Conservation (phyloP, 2,329 filamentous ascomycete species). For the Colletotrichum noveboracense region DNA sequence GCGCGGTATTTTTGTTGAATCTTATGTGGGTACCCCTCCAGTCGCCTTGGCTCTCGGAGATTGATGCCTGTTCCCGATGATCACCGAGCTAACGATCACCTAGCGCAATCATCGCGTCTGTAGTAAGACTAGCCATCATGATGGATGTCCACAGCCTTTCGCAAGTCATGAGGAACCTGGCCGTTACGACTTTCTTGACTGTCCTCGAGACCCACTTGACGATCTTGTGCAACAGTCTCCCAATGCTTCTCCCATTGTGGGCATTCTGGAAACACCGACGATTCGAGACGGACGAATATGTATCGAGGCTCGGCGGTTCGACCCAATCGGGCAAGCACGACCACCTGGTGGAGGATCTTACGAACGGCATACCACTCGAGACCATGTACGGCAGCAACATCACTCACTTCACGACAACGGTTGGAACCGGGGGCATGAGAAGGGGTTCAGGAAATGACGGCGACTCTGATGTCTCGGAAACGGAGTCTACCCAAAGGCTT, state of each 20-base stretch:
- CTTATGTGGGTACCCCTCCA: constrained; percentile 26
- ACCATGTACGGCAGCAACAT: constrained; percentile 5
- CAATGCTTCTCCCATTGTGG: constrained; percentile 23
- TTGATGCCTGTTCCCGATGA: not conserved
- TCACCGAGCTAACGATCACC: not conserved
- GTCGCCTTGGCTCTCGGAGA: not conserved
- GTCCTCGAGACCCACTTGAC: constrained; percentile 25
- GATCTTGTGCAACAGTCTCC: constrained; percentile 27
- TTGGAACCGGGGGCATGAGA: not conserved
- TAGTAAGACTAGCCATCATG: constrained; percentile 27
- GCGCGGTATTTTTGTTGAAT: constrained; percentile 32
- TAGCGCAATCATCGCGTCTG: constrained; percentile 27
- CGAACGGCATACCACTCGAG: constrained; percentile 4
- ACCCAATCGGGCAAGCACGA: constrained; percentile 3
- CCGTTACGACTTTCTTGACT: constrained; percentile 28
- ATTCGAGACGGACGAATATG: constrained; percentile 7
- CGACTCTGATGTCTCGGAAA: not conserved
- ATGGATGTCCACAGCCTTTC: constrained; percentile 27
- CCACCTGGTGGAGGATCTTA: constrained; percentile 8
- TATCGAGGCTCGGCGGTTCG: not conserved
- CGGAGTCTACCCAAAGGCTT: not conserved
- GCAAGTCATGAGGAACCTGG: constrained; percentile 27
- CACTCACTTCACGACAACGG: not conserved
- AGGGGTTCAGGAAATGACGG: not conserved
- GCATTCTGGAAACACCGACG: constrained; percentile 3